Base-by-base conservation (phyloP, 352 stramenopile species). In the Phytophthora vignae region DNA sequence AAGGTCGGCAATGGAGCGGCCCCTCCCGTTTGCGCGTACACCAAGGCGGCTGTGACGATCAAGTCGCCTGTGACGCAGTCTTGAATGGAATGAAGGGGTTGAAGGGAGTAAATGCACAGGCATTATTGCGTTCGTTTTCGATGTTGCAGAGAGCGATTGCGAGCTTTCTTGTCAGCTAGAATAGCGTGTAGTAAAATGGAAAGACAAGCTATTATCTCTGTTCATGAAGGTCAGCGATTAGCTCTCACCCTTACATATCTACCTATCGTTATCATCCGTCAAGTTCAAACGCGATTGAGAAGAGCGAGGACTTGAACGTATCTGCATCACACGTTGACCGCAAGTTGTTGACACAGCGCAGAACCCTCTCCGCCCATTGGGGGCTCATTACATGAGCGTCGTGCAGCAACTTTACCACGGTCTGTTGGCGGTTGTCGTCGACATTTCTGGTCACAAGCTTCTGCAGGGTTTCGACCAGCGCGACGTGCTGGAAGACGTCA, bases 351-450 rank as follows among this genome's bases (percentile, higher is more conserved):
- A 90, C 74, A 55, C 78, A 90, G 19, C 27, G 65, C 14, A 49
- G 21, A 14, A 86, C 82, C 10, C 65, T 67, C 40, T 69, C 67
- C 1, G 74, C 73, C 48, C 72, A 72, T 7, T 27, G 31, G n/a
- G 52, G 19, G n/a, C 75, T 64, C 48, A 82, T 48, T 5, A 52
- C 50, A 22, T 77, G 65, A 7, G 61, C 70, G 15, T 90, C 81
- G 52, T 83, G 85, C 58, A 93, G 77, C 68, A 93, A 59, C 46
- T 81, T 82, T 15, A 90, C 82, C 0, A 71, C 75, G 10, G 64
- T 76, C 61, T 93, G 85, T 57, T 91, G 83, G 0, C 85, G 82
- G 63, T 90, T 73, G 49, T 93, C 85, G 19, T 88, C 82, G 17
- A 85, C 72, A 40, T 85, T 79, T 29, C 68, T 79, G 29, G 76